Evolutionary conservation across 176 grass and related monocot species (phyloP), one percentile per base, ranked within the genome.

Genomic region (Metroxylon sagu): DNA sequence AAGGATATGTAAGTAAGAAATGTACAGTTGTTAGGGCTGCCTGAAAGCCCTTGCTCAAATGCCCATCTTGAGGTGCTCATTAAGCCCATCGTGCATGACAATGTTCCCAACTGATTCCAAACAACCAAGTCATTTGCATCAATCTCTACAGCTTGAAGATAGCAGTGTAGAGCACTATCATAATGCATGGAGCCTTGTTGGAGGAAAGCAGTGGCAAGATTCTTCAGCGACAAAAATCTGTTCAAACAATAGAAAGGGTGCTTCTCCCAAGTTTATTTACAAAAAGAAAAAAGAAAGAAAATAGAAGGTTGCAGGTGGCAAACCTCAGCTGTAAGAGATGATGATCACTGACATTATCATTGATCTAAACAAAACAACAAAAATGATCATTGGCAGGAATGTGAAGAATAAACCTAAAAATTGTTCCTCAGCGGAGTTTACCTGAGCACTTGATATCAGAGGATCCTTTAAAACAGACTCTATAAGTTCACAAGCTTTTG

Each of bases 151-250:
- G 92, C 92, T 85, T 90, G 83, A 63, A 96, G 71, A 72, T 87
- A 96, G 77, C 92, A 90, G 19, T 77, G 83, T 63, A 96, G 79
- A 76, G 92, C 92, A 82, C 75, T 96, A 79, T 96, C 75, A 55
- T 79, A 79, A 57, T 85, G 78, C 18, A 81, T 72, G 0, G 63
- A 59, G 17, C 92, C 86, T 87, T 82, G 86, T 69, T 87, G 68
- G 74, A 87, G 83, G 58, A 96, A 96, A 66, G 85, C 92, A 66
- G 67, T 80, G 60, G 92, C 92, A 57, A 90, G 86, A 70, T 96
- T 96, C 80, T 96, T 96, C 71, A 96, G 54, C 53, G 86, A 87
- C 68, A 96, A 62, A 78, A 96, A 90, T 74, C 86, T 96, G 76
- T 30, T 30, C 29, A 30, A 30, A 4, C 29, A 31, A 31, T 31